phyloP scores from a whole-genome alignment of 1,284 basidiomycete genomes.

The Grifola frondosa region DNA sequence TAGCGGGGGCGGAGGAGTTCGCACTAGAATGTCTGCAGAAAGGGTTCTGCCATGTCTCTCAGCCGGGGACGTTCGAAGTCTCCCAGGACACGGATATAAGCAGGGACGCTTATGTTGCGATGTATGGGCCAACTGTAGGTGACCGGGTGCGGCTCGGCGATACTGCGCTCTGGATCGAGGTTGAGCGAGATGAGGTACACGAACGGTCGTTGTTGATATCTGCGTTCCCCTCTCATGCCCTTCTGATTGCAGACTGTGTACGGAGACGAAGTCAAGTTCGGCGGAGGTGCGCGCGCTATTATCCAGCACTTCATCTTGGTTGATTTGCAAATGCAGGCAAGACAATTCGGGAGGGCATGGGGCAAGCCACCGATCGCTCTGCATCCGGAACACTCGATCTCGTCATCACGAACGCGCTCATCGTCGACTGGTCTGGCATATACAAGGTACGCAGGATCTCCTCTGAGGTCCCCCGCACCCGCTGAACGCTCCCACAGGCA shows the following conservation, averaged over 20 bases:
- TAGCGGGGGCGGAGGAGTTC: conserved; percentile 52
- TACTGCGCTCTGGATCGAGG: conserved; percentile 88
- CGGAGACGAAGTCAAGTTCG: conserved; percentile 98
- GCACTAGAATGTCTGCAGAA: conserved; percentile 43
- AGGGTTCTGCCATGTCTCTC: conserved; percentile 63
- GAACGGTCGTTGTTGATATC: neutral
- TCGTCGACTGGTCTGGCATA: conserved; percentile 95
- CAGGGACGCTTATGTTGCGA: conserved; percentile 77
- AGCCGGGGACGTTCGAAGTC: conserved; percentile 56
- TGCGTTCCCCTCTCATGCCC: conserved; percentile 3
- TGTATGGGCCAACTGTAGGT: conserved; percentile 94
- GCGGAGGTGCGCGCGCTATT: conserved; percentile 64
- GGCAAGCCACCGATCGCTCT: conserved; percentile 80
- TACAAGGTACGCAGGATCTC: conserved; percentile 67
- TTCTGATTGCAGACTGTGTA: conserved; percentile 58
- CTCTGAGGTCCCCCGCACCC: neutral
- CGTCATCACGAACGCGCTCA: conserved; percentile 92
- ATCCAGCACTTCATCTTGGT: neutral
- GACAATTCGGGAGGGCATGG: conserved; percentile 94
- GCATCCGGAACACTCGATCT: conserved; percentile 80
- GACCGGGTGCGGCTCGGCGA: conserved; percentile 90
- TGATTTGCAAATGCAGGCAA: conserved; percentile 56
- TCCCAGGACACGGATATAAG: conserved; percentile 52
- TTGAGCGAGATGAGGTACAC: conserved; percentile 81
- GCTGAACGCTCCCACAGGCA: conserved; percentile 53